These are phyloP conservation scores for Auricularia auricula-judae DNA, from an alignment of 768 basidiomycete genomes.

Conservation along the genomic window DNA sequence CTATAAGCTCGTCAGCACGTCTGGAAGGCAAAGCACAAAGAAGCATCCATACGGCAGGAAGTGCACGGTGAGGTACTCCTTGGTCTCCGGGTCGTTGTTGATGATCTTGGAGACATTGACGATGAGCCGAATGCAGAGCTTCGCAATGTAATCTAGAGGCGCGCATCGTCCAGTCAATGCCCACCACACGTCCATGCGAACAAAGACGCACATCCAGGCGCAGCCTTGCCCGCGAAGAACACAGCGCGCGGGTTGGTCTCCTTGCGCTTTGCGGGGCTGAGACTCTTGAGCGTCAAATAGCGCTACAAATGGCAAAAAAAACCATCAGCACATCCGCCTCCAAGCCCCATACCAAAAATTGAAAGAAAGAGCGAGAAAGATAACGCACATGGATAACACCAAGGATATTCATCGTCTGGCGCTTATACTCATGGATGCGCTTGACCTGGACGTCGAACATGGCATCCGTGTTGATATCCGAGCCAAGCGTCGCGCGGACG, in stretches of 20 bases:
- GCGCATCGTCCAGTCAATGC: background rate
- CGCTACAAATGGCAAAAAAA: conserved; percentile 35
- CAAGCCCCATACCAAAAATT: too few relatives aligned
- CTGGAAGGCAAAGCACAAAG: background rate
- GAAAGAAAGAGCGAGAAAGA: too few relatives aligned
- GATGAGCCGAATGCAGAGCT: conserved; percentile 88
- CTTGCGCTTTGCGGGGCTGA: conserved; percentile 69
- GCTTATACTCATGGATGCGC: conserved; percentile 88
- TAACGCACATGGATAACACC: conserved; percentile 77
- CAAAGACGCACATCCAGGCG: conserved; percentile 63
- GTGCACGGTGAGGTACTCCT: conserved; percentile 75
- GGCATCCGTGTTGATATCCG: conserved; percentile 61
- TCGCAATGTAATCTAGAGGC: conserved; percentile 72
- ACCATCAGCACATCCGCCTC: background rate
- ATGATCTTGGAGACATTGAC: conserved; percentile 77
- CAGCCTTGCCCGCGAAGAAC: conserved; percentile 98
- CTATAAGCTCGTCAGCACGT: background rate
- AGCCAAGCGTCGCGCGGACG: conserved; percentile 58
- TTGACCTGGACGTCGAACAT: conserved; percentile 92
- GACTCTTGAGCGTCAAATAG: conserved; percentile 69
- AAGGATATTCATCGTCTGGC: conserved; percentile 91
- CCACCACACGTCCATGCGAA: conserved; percentile 8
- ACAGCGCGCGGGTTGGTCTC: conserved; percentile 77
- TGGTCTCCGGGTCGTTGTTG: conserved; percentile 72
- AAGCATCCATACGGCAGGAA: conserved; percentile 55